A percentile compares a stretch with the other conserved stretches of the same genome.
phyloP scores from a whole-genome alignment of 805 yeast genomes.

The Cyberlindnera bimundalis region DNA sequence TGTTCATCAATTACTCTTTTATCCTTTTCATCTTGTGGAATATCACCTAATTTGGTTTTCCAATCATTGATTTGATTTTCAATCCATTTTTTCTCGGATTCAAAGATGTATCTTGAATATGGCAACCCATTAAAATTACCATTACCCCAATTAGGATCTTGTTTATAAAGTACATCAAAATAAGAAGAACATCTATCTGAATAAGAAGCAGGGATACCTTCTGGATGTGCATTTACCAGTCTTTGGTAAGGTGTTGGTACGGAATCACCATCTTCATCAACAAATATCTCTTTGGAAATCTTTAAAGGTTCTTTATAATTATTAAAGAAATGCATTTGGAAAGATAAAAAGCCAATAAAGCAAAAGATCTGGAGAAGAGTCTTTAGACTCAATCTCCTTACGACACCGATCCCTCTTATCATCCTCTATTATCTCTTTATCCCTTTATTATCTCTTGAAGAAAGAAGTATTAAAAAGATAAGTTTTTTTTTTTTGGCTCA shows the following conservation, averaged over 20 bases:
- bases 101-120: slow-evolving; percentile 22
- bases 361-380: slow-evolving; percentile 1
- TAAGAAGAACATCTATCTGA: slow-evolving; percentile 30
- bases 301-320: not conserved
- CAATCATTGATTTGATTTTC: slow-evolving; percentile 14
- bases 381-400: not conserved
- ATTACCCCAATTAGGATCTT: slow-evolving; percentile 23
- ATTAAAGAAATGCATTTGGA: slow-evolving; percentile 12
- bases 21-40: slow-evolving; percentile 16
- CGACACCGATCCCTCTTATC: not conserved
- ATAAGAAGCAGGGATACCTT: slow-evolving; percentile 8
- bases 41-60: slow-evolving; percentile 8
- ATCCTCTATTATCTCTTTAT: not conserved
- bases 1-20: slow-evolving; percentile 14
- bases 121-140: slow-evolving; percentile 19
- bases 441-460: too few species aligned
- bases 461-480: too few species aligned
- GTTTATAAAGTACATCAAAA: slow-evolving; percentile 27
- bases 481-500: too few species aligned
- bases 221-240: slow-evolving; percentile 3
- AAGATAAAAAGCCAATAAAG: slow-evolving; percentile 3
- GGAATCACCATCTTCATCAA: slow-evolving; percentile 4
- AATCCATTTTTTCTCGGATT: slow-evolving; percentile 19
- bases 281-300: slow-evolving; percentile 2
- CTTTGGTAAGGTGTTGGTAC: slow-evolving; percentile 10